phyloP scores from a whole-genome alignment of 352 stramenopile species.

The Globisporangium nunn region DNA sequence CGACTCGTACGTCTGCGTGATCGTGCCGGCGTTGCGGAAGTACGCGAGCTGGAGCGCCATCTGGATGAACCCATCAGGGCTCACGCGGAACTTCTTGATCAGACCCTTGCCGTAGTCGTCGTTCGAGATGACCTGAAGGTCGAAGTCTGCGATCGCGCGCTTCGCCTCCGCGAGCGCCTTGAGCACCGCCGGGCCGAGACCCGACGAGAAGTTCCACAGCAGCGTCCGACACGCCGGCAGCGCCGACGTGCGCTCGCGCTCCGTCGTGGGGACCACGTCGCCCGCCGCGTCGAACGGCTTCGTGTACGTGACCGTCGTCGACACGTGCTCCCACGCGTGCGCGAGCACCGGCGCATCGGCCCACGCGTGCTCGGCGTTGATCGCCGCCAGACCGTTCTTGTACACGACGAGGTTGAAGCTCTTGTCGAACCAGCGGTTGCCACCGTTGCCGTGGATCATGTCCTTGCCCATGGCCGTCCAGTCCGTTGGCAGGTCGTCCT shows the following conservation, averaged over 20 bases:
- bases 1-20: slow-evolving; percentile 96
- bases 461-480: slow-evolving; percentile 68
- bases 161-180: slow-evolving; percentile 49
- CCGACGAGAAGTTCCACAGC: slow-evolving; percentile 53
- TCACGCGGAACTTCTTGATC: slow-evolving; percentile 91
- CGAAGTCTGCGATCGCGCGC: slow-evolving; percentile 80
- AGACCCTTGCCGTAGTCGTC: slow-evolving; percentile 83
- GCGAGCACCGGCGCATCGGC: slow-evolving; percentile 85
- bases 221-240: slow-evolving; percentile 46
- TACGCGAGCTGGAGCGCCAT: slow-evolving; percentile 95
- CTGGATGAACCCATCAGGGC: slow-evolving; percentile 95
- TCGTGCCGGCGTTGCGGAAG: slow-evolving; percentile 88
- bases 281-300: slow-evolving; percentile 54
- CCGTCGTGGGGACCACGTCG: slow-evolving; percentile 27
- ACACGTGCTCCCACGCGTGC: slow-evolving; percentile 76
- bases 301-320: slow-evolving; percentile 48
- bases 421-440: slow-evolving; percentile 98
- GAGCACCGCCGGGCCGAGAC: slow-evolving; percentile 40
- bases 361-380: slow-evolving; percentile 94
- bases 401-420: slow-evolving; percentile 94
- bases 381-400: slow-evolving; percentile 90
- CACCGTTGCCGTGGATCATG: slow-evolving; percentile 80
- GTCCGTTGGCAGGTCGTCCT: slow-evolving; percentile 48
- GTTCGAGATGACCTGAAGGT: slow-evolving; percentile 87
- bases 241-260: slow-evolving; percentile 39